Base-by-base conservation (phyloP, 179 eudicot species). In the Sideroxylon spinosum region DNA sequence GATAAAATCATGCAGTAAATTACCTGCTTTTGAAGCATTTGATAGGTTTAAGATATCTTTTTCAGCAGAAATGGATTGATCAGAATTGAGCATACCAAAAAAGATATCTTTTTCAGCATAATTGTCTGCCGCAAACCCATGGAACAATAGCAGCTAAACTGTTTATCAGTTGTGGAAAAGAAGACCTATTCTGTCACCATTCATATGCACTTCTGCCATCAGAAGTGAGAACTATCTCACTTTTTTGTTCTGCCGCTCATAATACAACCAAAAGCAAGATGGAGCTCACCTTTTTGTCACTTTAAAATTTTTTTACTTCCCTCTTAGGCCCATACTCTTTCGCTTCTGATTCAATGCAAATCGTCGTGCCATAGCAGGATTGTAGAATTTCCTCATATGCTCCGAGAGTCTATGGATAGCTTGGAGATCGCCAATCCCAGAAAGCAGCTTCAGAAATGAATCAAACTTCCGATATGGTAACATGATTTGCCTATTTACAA, bases 321-420 rank as follows among this genome's bases (percentile, higher is more conserved):
- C 91, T 82, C 97, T 90, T 60, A 90, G 85, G 79, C 90, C 89
- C 83, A 80, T 60, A 83, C 97, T 93, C 81, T 86, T 86, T 73
- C 97, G 82, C 84, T 93, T 91, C 71, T 93, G 91, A 86, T 53
- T 86, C 32, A 91, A 53, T 9, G 93, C 84, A 85, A 87, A 90
- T 68, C 94, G 92, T 46, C 97, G 84, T 17, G 98, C 97, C 97
- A 95, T 93, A 25, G 86, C 88, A 82, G 92, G 97, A 82, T 95
- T 93, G 81, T 89, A 91, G 77, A 90, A 91, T 72, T 77, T 90
- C 79, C 93, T 89, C 94, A 90, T 89, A 77, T 93, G 97, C 78
- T 89, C 98, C 8, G 98, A 93, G 66, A 95, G 87, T 32, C 81
- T 85, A 78, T 90, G 93, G 75, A 95, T 95, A 48, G 87, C 88